phyloP scores from a whole-genome alignment of 192 early-diverging fungal species.

The Paraglomus brasilianum region DNA sequence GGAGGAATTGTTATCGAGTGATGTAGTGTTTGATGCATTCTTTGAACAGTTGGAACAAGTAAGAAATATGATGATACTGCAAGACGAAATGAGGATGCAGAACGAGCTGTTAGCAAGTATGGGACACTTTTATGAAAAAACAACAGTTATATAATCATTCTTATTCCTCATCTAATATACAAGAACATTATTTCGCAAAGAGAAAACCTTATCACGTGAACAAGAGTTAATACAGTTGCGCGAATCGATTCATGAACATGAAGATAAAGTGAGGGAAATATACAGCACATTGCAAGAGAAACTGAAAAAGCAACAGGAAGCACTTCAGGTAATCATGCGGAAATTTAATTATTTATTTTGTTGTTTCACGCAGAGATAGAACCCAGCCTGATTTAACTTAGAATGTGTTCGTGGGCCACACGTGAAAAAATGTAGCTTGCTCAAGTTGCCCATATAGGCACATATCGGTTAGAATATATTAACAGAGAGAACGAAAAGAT shows the following conservation, averaged over 20 bases:
- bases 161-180: neutral
- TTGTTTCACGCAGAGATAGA: too few relatives aligned
- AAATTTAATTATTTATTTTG: too few relatives aligned
- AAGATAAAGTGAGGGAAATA: neutral
- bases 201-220: conserved; percentile 26
- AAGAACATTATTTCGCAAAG: conserved; percentile 3
- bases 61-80: conserved; percentile 35
- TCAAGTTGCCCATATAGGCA: too few relatives aligned
- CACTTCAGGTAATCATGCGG: conserved; percentile 6
- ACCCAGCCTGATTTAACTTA: too few relatives aligned
- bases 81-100: conserved; percentile 39
- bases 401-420: too few relatives aligned
- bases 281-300: conserved; percentile 15
- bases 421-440: too few relatives aligned
- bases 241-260: neutral
- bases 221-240: conserved; percentile 25
- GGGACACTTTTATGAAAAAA: neutral
- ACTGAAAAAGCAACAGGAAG: conserved; percentile 21
- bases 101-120: conserved; percentile 44
- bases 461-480: too few relatives aligned
- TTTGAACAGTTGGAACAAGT: conserved; percentile 41
- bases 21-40: conserved; percentile 42
- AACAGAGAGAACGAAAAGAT: too few relatives aligned
- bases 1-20: conserved; percentile 40
- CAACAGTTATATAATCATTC: neutral